Percentiles rank a stretch among this genome's conserved stretches.
Conservation (phyloP, 1,284 basidiomycete species). For the Cutaneotrichosporon mucoides region DNA sequence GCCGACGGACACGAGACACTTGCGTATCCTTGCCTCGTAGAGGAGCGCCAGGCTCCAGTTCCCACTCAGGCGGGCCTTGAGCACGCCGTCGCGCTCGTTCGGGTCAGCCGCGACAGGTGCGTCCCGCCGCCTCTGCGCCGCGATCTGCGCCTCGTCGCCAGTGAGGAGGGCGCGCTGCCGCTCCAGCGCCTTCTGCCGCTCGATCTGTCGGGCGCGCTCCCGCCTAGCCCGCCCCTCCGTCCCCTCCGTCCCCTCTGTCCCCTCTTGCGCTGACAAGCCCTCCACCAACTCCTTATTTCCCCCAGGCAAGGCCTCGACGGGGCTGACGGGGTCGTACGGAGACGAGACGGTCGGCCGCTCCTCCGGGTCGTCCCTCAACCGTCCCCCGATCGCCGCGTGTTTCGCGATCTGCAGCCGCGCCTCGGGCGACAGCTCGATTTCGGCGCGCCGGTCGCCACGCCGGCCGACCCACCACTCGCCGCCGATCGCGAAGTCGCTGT, state of each 20-base stretch:
- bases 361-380: conserved; percentile 12
- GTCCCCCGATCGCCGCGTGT: conserved; percentile 11
- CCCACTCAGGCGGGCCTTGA: conserved; percentile 84
- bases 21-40: conserved; percentile 89
- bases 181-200: too few relatives aligned
- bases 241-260: too few relatives aligned
- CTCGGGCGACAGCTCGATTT: conserved; percentile 14
- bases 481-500: conserved; percentile 92
- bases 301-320: too few relatives aligned
- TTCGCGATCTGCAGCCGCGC: conserved; percentile 8
- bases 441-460: conserved; percentile 10
- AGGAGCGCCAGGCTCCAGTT: conserved; percentile 81
- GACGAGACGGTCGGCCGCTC: too few relatives aligned
- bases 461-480: conserved; percentile 85
- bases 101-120: background rate
- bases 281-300: too few relatives aligned
- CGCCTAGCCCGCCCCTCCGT: background rate
- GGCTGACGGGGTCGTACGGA: too few relatives aligned
- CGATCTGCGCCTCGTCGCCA: background rate
- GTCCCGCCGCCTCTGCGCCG: background rate
- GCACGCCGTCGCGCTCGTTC: conserved; percentile 59
- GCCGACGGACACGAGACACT: conserved; percentile 83
- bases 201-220: too few relatives aligned
- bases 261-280: too few relatives aligned
- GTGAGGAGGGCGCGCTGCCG: too few relatives aligned